These are phyloP conservation scores for Albugo laibachii DNA, from an alignment of 352 stramenopile genomes.

Conservation along the genomic window DNA sequence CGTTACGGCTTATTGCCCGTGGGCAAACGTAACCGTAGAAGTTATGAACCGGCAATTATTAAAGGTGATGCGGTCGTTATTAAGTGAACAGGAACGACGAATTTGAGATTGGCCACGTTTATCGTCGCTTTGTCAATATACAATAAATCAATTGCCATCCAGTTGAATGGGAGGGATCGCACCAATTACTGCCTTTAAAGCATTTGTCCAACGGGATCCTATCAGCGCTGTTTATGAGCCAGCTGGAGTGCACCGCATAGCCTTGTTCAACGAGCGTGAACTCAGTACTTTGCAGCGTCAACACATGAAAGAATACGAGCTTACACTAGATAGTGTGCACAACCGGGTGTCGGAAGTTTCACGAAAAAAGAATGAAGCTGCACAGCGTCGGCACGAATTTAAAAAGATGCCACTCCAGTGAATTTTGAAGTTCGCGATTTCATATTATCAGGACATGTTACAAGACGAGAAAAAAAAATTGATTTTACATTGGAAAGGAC, in stretches of 20 bases:
- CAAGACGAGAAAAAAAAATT: constrained; percentile 2
- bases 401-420: background rate
- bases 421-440: constrained; percentile 2
- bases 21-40: constrained; percentile 14
- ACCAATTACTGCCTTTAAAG: constrained; percentile 2
- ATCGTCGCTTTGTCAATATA: constrained; percentile 1
- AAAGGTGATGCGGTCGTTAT: constrained; percentile 1
- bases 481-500: constrained; percentile 1
- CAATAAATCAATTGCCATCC: constrained; percentile 2
- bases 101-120: background rate
- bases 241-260: too few relatives aligned
- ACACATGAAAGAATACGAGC: background rate
- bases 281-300: background rate
- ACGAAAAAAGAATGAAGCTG: background rate
- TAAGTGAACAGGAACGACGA: background rate
- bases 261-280: background rate
- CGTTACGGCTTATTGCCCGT: constrained; percentile 12
- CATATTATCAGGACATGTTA: background rate
- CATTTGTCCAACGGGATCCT: too few relatives aligned
- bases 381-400: background rate
- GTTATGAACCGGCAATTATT: constrained; percentile 13
- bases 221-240: too few relatives aligned
- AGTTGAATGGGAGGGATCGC: constrained; percentile 1
- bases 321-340: constrained; percentile 2
- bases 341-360: background rate